Conservation (phyloP, 768 basidiomycete species). For the Termitomyces sp. region DNA sequence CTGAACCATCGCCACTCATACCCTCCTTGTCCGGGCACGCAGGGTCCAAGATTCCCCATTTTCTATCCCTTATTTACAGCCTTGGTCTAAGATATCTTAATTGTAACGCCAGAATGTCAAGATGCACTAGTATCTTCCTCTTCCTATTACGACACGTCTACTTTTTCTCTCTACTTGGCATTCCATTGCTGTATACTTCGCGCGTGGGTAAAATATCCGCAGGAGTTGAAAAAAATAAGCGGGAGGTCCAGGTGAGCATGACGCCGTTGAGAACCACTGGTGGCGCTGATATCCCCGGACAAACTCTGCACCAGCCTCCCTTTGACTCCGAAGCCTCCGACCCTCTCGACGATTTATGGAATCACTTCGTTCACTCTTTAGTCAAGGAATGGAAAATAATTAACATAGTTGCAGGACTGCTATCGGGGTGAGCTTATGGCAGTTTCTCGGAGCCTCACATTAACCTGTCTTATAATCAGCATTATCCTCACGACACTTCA, state of each 20-base stretch:
- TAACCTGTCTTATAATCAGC: neutral
- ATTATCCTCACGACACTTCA: constrained; percentile 20
- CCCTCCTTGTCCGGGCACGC: too few relatives aligned
- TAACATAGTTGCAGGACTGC: constrained; percentile 69
- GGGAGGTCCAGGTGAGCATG: constrained; percentile 30
- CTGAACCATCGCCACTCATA: too few relatives aligned
- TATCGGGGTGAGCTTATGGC: constrained; percentile 29
- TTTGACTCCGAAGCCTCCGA: constrained; percentile 13
- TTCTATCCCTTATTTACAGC: too few relatives aligned
- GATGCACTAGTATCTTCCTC: too few relatives aligned
- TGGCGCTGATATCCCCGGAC: too few relatives aligned
- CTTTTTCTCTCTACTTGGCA: constrained; percentile 38
- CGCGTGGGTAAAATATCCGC: constrained; percentile 61
- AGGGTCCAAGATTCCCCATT: too few relatives aligned
- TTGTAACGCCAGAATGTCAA: too few relatives aligned
- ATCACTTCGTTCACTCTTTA: constrained; percentile 61
- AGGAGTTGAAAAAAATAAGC: constrained; percentile 54
- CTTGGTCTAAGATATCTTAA: too few relatives aligned
- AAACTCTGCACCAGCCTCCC: too few relatives aligned
- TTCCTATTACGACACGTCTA: constrained; percentile 27
- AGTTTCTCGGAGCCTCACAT: constrained; percentile 21
- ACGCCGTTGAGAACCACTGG: too few relatives aligned
- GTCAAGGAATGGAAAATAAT: constrained; percentile 68
- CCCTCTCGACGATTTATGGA: constrained; percentile 49
- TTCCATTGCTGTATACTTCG: constrained; percentile 65